Evolutionary conservation across 192 early-diverging fungal genomes (phyloP), one percentile per base, ranked within the genome.

Genomic region (Coemansia aciculifera): DNA sequence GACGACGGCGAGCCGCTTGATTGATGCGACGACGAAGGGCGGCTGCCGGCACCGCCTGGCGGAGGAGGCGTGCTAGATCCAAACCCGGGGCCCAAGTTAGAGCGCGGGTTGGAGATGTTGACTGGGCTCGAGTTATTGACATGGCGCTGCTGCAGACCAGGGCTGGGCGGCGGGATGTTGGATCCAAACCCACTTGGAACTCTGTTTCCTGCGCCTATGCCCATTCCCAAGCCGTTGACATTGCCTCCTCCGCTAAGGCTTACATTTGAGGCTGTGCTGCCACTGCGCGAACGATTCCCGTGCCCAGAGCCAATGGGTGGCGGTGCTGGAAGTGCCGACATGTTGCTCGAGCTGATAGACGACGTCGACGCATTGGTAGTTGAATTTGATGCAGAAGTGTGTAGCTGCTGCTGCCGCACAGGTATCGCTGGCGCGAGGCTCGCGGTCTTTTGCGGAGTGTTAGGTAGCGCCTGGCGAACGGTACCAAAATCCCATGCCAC

Each of bases 401-500:
- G 59, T 43, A 54, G 54, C 54, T 68, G 65, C 21, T 36, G 54
- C 54, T 68, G 65, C 21, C 44, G 72, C 44, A 17, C 57, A 19
- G 57, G 57, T 9, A 59, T 17, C 2, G 34, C 15, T 4, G 57
- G 34, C 57, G 44, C 29, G 15, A 39, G 15, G 59, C 64, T 31
- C 39, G 44, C 63, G 6, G 62, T 29, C 64, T 73, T 77, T 31
- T 73, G 74, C 31, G 79, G 74, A 11, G 75, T 74, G 17, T 59
- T 29, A 15, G 81, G 81, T 38, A 84, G 64, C 43, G 71, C 67
- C 61, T 84, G 73, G 13, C 77, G 77, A 32, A 84, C 67, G 0
- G 76, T 69, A 44, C 66, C 77, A 64, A 85, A 85, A 42, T 85
- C 79, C 84, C 84, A 85, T 3, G 63, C 64, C 0, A 80, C 83